Conservation (phyloP, 2,329 filamentous ascomycete genomes). For the Colletotrichum orbiculare region DNA sequence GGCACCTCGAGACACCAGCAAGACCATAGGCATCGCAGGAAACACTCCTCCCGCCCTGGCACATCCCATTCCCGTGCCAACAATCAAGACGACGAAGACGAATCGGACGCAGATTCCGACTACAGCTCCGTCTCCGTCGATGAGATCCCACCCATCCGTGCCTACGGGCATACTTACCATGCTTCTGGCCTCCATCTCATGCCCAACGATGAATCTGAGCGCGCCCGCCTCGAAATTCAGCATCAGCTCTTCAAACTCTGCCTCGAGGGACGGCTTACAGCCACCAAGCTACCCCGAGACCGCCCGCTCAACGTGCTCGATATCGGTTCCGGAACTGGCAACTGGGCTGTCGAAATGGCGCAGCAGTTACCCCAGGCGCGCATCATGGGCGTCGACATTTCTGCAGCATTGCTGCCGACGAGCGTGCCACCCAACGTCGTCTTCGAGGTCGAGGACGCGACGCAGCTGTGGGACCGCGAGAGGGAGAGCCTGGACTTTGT, state of each 20-base stretch:
- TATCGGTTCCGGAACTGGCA: slow-evolving; percentile 54
- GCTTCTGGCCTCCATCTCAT: slow-evolving; percentile 47
- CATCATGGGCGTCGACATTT: slow-evolving; percentile 55
- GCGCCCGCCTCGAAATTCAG: slow-evolving; percentile 45
- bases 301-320: slow-evolving; percentile 50
- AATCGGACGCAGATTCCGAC: slow-evolving; percentile 44
- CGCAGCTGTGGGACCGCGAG: slow-evolving; percentile 54
- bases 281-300: slow-evolving; percentile 44
- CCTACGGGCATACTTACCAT: slow-evolving; percentile 50
- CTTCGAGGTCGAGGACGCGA: slow-evolving; percentile 69
- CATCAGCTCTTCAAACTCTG: slow-evolving; percentile 50
- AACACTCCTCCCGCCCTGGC: slow-evolving; percentile 8
- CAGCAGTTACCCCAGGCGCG: slow-evolving; percentile 51
- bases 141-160: slow-evolving; percentile 46
- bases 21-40: slow-evolving; percentile 23
- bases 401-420: slow-evolving; percentile 51
- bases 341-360: slow-evolving; percentile 57
- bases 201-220: slow-evolving; percentile 49
- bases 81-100: slow-evolving; percentile 39
- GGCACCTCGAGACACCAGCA: slow-evolving; percentile 7
- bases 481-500: slow-evolving; percentile 52
- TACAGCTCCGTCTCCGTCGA: slow-evolving; percentile 47
- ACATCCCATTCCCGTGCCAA: slow-evolving; percentile 9
- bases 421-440: slow-evolving; percentile 67
- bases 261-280: slow-evolving; percentile 46